Base-by-base conservation (phyloP, 2,329 filamentous ascomycete genomes). In the Xylaria sp. region DNA sequence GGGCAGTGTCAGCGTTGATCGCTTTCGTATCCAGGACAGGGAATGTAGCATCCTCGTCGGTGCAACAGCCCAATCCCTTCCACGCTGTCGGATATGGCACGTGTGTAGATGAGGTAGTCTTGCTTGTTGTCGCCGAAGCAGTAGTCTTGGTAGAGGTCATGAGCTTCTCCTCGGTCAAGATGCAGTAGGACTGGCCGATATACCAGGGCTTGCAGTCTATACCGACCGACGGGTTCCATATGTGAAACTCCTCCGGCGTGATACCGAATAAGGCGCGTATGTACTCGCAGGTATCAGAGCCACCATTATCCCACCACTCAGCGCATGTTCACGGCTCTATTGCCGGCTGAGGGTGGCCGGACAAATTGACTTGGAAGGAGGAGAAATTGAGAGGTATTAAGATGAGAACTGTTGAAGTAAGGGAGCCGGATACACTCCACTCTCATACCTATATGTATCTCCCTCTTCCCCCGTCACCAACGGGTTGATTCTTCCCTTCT, bases 181-280 rank as follows among this genome's bases (percentile, higher is more conserved):
- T 39, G 52, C 52, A 57, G 41, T 64, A 64, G 28, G 61, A 64
- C 9, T 57, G 52, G 41, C 39, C 23, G 1, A 28, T 28, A 28
- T 57, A 2, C 61, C 61, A 64, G 1, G 51, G 51, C 41, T 25
- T 57, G 52, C 61, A 64, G 41, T 56, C 58, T 20, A 41, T 3
- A 32, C 58, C 58, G n/a, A 52, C 58, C 4, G 57, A 61, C 3
- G 65, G 58, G 65, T 66, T 66, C 65, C 65, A 66, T 9, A 28
- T 28, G 58, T 58, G 34, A n/a, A 66, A 66, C 2, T 34, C 2
- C 32, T 50, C 10, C 0, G 59, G 28, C 2, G 20, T 34, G 44
- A 63, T 63, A 1, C 25, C 34, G 32, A 64, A 56, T 13, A 64
- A 25, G n/a, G 15, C n/a, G n/a, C 61, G 52, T 2, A 64, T n/a